Conservation (phyloP, 768 basidiomycete species). For the Candolleomyces eurysporus region DNA sequence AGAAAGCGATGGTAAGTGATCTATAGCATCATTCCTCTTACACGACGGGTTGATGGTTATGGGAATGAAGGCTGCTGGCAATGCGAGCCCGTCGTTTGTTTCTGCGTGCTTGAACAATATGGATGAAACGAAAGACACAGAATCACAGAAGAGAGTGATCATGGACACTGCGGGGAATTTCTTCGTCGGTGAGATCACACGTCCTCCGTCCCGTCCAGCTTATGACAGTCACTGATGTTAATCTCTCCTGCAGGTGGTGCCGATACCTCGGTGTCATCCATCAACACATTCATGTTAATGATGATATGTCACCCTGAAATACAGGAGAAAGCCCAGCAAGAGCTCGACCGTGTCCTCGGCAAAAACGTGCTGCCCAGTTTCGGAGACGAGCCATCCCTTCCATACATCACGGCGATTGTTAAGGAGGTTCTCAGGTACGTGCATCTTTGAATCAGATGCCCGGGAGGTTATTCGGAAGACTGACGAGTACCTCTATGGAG, state of each 20-base stretch:
- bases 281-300: slow-evolving; percentile 18
- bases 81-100: slow-evolving; percentile 15
- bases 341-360: slow-evolving; percentile 25
- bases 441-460: background rate
- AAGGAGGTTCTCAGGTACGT: slow-evolving; percentile 20
- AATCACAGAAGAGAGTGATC: slow-evolving; percentile 14
- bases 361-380: slow-evolving; percentile 18
- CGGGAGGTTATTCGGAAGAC: background rate
- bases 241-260: slow-evolving; percentile 16
- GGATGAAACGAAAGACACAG: slow-evolving; percentile 14
- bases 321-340: slow-evolving; percentile 18
- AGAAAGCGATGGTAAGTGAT: slow-evolving; percentile 18
- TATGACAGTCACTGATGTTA: background rate
- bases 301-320: slow-evolving; percentile 19
- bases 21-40: background rate
- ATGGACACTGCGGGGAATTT: slow-evolving; percentile 18
- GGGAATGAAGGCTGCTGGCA: slow-evolving; percentile 13
- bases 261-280: slow-evolving; percentile 20
- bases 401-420: slow-evolving; percentile 19
- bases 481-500: background rate
- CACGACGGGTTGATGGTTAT: background rate
- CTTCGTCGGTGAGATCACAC: slow-evolving; percentile 17
- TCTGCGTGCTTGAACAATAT: slow-evolving; percentile 14
- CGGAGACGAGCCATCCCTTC: slow-evolving; percentile 15
- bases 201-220: background rate